Evolutionary conservation across 768 basidiomycete genomes (phyloP), one percentile per base, ranked within the genome.

Genomic region (Tylopilus plumbeoviolaceoides): DNA sequence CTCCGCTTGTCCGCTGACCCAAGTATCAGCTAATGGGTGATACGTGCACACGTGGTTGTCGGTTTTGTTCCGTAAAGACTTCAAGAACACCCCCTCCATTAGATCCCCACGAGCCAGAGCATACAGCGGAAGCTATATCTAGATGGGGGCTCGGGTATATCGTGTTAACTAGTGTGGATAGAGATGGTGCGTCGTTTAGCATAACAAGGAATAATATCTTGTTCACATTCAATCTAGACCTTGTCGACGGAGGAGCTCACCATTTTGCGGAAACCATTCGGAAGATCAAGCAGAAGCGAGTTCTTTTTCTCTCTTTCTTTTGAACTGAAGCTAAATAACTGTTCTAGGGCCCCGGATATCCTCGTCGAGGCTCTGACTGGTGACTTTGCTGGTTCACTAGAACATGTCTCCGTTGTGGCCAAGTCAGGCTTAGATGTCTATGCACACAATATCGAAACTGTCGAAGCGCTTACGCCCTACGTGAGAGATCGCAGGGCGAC

Each of bases 101-200:
- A 36, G 95, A 99, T 65, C 85, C 90, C 0, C 93, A 97, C 63
- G 97, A 99, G 64, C 97, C 97, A 18, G 97, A 98, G 75, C 83
- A 98, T 67, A 98, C 97, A 3, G 95, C 97, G 0, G 95, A 98
- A 73, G 97, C 97, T 38, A 95, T 99, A 57, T 90, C 89, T 62
- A 83, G 95, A 48, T 99, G 97, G 97, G 95, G 95, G 4, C 72
- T 99, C 48, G 97, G 97, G 1, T 99, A 99, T 68, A 95, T 99
- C 53, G 97, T 99, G 2, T 71, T 99, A 55, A 99, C 97, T 0
- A 95, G 84, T 63, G 97, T 99, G 10, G 94, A 99, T 67, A 82
- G 97, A 56, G 97, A 99, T 71, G 95, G 95, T 94, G 63, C 58
- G 84, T 65, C 20, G 20, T 47, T 54, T 10, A 43, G 18, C 23